phyloP scores from a whole-genome alignment of 2,329 filamentous ascomycete genomes.

The Cytospora leucostoma region DNA sequence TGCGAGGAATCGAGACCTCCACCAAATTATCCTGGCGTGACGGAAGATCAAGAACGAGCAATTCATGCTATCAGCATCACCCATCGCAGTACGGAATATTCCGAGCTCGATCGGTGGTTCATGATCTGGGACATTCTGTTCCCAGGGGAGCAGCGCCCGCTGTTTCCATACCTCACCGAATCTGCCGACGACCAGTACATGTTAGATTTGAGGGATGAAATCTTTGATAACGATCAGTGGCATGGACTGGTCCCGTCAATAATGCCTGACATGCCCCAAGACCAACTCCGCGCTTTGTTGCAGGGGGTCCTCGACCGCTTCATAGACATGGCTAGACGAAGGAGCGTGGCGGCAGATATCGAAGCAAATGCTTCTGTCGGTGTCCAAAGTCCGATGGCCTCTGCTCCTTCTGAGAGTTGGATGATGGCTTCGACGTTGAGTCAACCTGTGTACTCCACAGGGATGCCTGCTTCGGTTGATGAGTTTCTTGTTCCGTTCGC shows the following conservation, averaged over 20 bases:
- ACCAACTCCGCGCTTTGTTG: not conserved
- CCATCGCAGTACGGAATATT: not conserved
- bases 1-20: not conserved
- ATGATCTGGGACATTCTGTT: conserved; percentile 1
- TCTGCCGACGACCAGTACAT: not conserved
- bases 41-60: not conserved
- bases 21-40: not conserved
- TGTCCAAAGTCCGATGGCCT: too few relatives aligned
- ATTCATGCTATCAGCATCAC: not conserved
- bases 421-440: too few relatives aligned
- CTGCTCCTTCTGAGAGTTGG: too few relatives aligned
- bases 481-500: too few relatives aligned
- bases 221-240: conserved; percentile 4
- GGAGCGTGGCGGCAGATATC: too few relatives aligned
- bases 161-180: not conserved
- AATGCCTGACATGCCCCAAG: not conserved
- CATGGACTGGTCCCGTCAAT: not conserved
- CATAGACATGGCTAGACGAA: too few relatives aligned
- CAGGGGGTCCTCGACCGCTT: not conserved
- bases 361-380: too few relatives aligned
- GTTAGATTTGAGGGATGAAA: not conserved
- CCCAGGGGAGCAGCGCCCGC: not conserved
- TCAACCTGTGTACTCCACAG: too few relatives aligned
- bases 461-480: too few relatives aligned
- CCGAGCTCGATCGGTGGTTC: not conserved